phyloP scores from a whole-genome alignment of 2,329 filamentous ascomycete species.

The Biscogniauxia mediterranea region DNA sequence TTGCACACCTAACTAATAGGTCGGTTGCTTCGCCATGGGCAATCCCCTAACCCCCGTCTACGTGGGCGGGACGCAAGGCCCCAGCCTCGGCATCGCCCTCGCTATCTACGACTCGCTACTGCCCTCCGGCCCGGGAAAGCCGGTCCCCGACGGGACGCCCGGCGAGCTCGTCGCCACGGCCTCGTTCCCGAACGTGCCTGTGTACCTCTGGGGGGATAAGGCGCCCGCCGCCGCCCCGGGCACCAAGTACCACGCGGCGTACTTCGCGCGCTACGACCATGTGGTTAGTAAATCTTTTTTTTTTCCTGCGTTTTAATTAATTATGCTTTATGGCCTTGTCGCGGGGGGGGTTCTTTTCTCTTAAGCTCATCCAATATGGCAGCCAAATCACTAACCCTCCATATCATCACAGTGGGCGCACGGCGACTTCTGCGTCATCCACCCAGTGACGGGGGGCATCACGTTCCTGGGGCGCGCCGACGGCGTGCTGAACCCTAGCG shows the following conservation, averaged over 20 bases:
- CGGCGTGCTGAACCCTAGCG: conserved; percentile 76
- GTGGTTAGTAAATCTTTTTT: conserved; percentile 39
- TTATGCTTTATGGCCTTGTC: no score
- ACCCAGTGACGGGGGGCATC: conserved; percentile 65
- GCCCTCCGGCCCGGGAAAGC: conserved; percentile 41
- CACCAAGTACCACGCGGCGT: conserved; percentile 56
- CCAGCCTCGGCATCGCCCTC: conserved; percentile 48
- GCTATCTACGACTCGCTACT: conserved; percentile 64
- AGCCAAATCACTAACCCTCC: no score
- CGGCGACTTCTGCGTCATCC: conserved; percentile 73
- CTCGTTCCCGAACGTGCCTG: conserved; percentile 74
- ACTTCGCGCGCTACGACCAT: conserved; percentile 61
- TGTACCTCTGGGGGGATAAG: conserved; percentile 61
- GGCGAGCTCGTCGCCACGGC: conserved; percentile 72
- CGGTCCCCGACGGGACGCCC: conserved; percentile 57
- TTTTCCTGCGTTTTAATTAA: no score
- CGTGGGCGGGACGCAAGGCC: conserved; percentile 52
- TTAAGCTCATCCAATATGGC: no score
- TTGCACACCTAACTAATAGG: conserved; percentile 32
- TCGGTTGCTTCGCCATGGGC: conserved; percentile 59
- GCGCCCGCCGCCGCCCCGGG: conserved; percentile 42
- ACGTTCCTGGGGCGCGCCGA: conserved; percentile 70
- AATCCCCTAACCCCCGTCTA: conserved; percentile 70
- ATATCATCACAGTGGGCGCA: conserved; percentile 61
- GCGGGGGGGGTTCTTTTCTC: no score